Evolutionary conservation across 2,329 filamentous ascomycete genomes (phyloP).

Genomic region (Cladosporium sp.): DNA sequence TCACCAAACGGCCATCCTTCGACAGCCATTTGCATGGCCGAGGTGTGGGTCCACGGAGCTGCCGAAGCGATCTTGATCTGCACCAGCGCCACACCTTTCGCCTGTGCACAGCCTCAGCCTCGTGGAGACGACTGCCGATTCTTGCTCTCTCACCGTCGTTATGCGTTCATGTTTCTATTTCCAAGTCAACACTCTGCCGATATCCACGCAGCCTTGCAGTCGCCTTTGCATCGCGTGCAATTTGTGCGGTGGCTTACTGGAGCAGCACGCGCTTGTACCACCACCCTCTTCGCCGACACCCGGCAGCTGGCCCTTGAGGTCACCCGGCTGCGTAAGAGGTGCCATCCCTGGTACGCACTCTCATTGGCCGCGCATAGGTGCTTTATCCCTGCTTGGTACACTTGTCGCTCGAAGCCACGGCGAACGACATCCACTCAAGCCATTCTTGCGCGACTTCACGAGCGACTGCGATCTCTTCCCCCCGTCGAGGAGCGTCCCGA

Average conservation of each 20-base stretch:
- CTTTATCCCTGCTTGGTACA: constrained; percentile 10
- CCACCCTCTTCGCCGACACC: constrained; percentile 6
- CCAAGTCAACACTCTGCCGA: background rate
- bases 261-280: constrained; percentile 12
- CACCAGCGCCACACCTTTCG: constrained; percentile 2
- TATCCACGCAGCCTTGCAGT: background rate
- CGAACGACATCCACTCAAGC: constrained; percentile 14
- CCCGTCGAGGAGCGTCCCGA: constrained; percentile 15
- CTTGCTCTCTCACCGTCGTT: constrained; percentile 1
- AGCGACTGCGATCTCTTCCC: constrained; percentile 10
- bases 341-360: constrained; percentile 8
- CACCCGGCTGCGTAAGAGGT: background rate
- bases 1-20: constrained; percentile 2
- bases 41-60: constrained; percentile 5
- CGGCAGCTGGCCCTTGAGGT: background rate
- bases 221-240: background rate
- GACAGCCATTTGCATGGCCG: constrained; percentile 1
- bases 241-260: background rate
- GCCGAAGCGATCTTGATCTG: constrained; percentile 7
- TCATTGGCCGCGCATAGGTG: constrained; percentile 1
- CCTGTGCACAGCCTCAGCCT: constrained; percentile 2
- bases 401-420: constrained; percentile 10
- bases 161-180: constrained; percentile 12
- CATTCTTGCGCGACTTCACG: constrained; percentile 10
- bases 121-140: background rate